phyloP scores from a whole-genome alignment of 164 flowering plant genomes.

The Vitis vinifera region ASM3070453v1 NC_081822.1:5653501-5654000 shows the following conservation, averaged over 20 bases:
- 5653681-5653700: too few relatives aligned
- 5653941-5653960: constrained; percentile 23
- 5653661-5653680: too few relatives aligned
- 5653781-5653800: constrained; percentile 60
- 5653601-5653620: constrained; percentile 30
- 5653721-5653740: background rate
- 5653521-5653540: constrained; percentile 43
- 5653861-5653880: background rate
- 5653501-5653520: constrained; percentile 36
- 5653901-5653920: constrained; percentile 73
- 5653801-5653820: background rate
- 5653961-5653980: constrained; percentile 19
- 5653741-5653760: constrained; percentile 77
- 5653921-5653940: constrained; percentile 50
- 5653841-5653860: background rate
- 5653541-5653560: constrained; percentile 35
- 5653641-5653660: background rate
- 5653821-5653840: background rate
- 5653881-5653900: constrained; percentile 64
- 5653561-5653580: constrained; percentile 42
- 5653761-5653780: constrained; percentile 57
- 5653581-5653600: constrained; percentile 43
- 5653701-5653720: background rate
- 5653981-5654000: constrained; percentile 15
- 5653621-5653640: background rate